These are phyloP conservation scores for Forsythia viridissima DNA, from an alignment of 257 asterid species.

Conservation along the genomic window DNA sequence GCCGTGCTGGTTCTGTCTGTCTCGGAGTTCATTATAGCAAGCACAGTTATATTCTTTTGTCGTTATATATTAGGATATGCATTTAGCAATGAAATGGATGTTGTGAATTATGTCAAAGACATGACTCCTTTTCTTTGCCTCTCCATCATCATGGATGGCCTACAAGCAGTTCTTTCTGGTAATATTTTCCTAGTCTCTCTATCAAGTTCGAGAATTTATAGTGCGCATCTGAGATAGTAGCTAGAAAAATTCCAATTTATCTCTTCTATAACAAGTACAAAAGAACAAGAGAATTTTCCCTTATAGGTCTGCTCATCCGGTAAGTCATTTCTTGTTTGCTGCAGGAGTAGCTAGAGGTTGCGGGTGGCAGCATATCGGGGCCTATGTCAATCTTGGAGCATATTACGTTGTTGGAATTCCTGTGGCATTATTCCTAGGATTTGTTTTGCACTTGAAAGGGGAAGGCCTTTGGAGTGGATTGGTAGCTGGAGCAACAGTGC, in stretches of 20 bases:
- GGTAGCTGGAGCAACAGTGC: slow-evolving; percentile 60
- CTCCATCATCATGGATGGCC: slow-evolving; percentile 52
- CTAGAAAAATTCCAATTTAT: neutral
- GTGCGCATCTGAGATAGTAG: neutral
- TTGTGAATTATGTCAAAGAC: slow-evolving; percentile 43
- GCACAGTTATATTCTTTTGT: slow-evolving; percentile 36
- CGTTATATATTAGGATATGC: slow-evolving; percentile 53
- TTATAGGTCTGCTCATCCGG: neutral
- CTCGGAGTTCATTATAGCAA: slow-evolving; percentile 44
- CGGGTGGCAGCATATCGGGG: slow-evolving; percentile 87
- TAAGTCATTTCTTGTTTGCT: neutral
- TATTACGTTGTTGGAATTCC: slow-evolving; percentile 82
- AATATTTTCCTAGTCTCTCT: neutral
- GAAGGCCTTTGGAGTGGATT: slow-evolving; percentile 84
- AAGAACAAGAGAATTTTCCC: no score
- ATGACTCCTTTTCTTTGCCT: slow-evolving; percentile 58
- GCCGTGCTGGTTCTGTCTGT: slow-evolving; percentile 38
- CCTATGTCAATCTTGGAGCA: slow-evolving; percentile 60
- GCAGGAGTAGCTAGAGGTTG: slow-evolving; percentile 86
- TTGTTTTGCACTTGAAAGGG: slow-evolving; percentile 55
- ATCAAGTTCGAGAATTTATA: neutral
- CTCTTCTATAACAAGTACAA: neutral
- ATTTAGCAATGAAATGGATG: slow-evolving; percentile 55
- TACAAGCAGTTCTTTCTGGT: slow-evolving; percentile 62
- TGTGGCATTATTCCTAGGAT: slow-evolving; percentile 60